Evolutionary conservation across 768 basidiomycete species (phyloP), one percentile per base, ranked within the genome.

Genomic region (Tulasnella sp.): DNA sequence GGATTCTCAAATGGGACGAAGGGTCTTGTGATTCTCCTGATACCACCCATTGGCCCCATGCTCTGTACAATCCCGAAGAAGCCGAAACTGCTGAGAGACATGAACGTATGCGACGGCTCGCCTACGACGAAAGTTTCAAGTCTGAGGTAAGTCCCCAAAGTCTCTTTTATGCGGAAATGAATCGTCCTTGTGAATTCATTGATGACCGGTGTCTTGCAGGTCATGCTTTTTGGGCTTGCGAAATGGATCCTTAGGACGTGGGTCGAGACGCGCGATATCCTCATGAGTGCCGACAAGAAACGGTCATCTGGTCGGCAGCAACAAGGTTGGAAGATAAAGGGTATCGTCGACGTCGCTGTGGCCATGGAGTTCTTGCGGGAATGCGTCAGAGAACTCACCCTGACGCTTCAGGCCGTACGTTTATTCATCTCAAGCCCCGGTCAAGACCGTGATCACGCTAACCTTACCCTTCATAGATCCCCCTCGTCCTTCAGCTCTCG

Each of bases 201-300:
- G 34, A 23, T 54, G 37, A 40, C 19, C 29, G 8, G 19, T 54
- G 23, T 6, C 37, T 19, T 49, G 57, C 42, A 93, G 68, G 76
- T 92, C 29, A 73, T 82, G 32, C 73, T 92, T 3, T 93, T 90
- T 67, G 86, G 86, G 3, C 74, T 93, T 14, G 82, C 81, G 9
- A 82, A 86, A 36, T 93, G 89, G 90, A 82, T 92, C 53, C 70
- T 92, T 58, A 74, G 78, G 55, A 78, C 80, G 6, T 93, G 89
- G 89, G 75, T 82, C 3, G 73, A 69, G 31, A 78, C 86, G 2
- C 72, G 82, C 77, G 73, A 65, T 68, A 78, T 31, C 19, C 42
- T 57, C 31, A 25, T 46, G 25, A 39, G 29, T 5, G 42, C 46
- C 29, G 40, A 34, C 19, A 27, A 15, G 25, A 23, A 29, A 14